Base-by-base conservation (phyloP, 2,329 filamentous ascomycete genomes). In the Colletotrichum australisinense region DNA sequence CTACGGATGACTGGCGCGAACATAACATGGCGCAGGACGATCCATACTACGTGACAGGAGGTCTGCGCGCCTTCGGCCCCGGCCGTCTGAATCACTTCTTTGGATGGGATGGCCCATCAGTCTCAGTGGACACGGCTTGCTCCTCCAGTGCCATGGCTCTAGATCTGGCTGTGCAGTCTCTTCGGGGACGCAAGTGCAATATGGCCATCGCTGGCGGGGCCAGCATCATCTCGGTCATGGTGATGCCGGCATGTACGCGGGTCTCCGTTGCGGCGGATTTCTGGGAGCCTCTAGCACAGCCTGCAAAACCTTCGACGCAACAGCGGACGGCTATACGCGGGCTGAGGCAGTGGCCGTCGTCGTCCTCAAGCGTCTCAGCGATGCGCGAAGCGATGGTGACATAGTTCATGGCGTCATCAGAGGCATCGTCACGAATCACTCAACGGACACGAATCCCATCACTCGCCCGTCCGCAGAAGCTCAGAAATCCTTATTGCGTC, bases 121-220 rank as follows among this genome's bases (percentile, higher is more conserved):
- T 83, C n/a, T 78, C 78, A 1, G 67, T 84, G 16, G 83, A 86
- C 59, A 84, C 83, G 2, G 84, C 84, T 0, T 85, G 83, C 69
- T 83, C 81, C 0, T 80, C 83, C 0, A 83, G 82, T 0, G 74
- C 77, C 0, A 82, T 84, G 59, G 59, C 59, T 62, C 0, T 62
- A 0, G 35, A 38, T 38, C 2, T 38, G 5, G 35, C 35, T 3
- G 35, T 38, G 35, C 35, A 38, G 35, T 38, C 35, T 16, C 35
- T 38, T 16, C 35, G 35, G 6, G 35, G 35, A 38, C 35, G 35
- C 12, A 38, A 16, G 5, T 38, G 35, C 35, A 16, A 38, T 6
- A 16, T 38, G 35, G 35, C 35, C 14, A 38, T 38, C 6, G 35
- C 35, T 38, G 35, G 35, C 12, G 35, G 35, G 14, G 35, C 35